Evolutionary conservation across 2,329 filamentous ascomycete species (phyloP).

Genomic region (Penicillium sp.): DNA sequence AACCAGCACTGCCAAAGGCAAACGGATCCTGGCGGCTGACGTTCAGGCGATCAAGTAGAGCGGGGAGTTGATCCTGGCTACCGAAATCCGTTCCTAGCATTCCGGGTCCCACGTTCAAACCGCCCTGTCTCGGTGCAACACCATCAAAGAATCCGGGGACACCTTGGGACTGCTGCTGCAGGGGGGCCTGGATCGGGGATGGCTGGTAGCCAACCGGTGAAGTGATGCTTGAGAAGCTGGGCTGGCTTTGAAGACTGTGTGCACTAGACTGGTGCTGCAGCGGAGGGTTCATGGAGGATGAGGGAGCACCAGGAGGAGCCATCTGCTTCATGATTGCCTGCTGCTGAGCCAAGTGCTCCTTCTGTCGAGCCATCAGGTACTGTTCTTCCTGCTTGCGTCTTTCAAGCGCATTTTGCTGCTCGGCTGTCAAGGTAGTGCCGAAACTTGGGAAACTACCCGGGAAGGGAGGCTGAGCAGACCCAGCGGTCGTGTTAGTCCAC

Average conservation of each 20-base stretch:
- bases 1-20: constrained; percentile 50
- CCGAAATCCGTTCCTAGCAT: constrained; percentile 51
- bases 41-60: constrained; percentile 65
- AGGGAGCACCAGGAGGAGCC: constrained; percentile 59
- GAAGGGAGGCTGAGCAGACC: constrained; percentile 79
- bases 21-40: constrained; percentile 53
- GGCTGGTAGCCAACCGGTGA: constrained; percentile 74
- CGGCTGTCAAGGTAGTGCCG: constrained; percentile 90
- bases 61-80: constrained; percentile 70
- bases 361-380: constrained; percentile 92
- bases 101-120: constrained; percentile 37
- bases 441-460: constrained; percentile 90
- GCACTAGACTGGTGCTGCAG: constrained; percentile 93
- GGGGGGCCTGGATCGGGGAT: constrained; percentile 58
- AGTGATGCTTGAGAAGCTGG: constrained; percentile 90
- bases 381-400: constrained; percentile 97
- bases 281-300: constrained; percentile 55
- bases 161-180: constrained; percentile 56
- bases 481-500: constrained; percentile 54
- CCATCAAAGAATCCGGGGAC: constrained; percentile 70
- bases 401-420: constrained; percentile 97
- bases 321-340: constrained; percentile 75
- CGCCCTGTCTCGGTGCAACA: constrained; percentile 45
- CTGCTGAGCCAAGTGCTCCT: constrained; percentile 86
- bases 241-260: constrained; percentile 94